These are phyloP conservation scores for Plasmodium billcollinsi DNA, from an alignment of 169 alveolate species.

Conservation along the genomic window DNA sequence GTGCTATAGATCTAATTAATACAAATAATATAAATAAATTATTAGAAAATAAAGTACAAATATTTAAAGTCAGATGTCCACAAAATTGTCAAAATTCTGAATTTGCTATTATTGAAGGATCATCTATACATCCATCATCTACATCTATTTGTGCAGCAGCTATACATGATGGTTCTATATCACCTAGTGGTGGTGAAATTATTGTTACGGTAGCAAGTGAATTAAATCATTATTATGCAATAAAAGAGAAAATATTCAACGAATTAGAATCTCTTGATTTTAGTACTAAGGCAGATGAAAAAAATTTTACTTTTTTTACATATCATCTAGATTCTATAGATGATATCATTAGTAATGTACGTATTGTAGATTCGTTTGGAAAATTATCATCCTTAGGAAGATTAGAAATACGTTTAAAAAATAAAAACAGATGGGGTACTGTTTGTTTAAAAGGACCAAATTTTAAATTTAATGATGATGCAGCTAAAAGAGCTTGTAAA, in stretches of 20 bases:
- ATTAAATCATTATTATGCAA: conserved; percentile 82
- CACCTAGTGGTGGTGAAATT: conserved; percentile 91
- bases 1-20: conserved; percentile 87
- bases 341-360: conserved; percentile 88
- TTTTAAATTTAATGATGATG: conserved; percentile 82
- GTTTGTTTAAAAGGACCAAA: conserved; percentile 87
- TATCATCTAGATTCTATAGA: conserved; percentile 88
- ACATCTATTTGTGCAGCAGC: conserved; percentile 92
- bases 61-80: conserved; percentile 89
- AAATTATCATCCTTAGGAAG: conserved; percentile 89
- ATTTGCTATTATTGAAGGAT: conserved; percentile 86
- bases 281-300: conserved; percentile 79
- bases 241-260: conserved; percentile 41
- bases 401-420: conserved; percentile 81
- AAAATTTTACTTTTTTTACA: conserved; percentile 78
- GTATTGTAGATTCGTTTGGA: conserved; percentile 92
- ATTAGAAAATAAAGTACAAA: conserved; percentile 76
- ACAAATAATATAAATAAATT: conserved; percentile 40
- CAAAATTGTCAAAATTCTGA: conserved; percentile 87
- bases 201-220: conserved; percentile 87
- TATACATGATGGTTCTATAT: conserved; percentile 88
- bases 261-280: conserved; percentile 78
- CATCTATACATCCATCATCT: conserved; percentile 90
- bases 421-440: conserved; percentile 82
- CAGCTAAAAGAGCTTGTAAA: conserved; percentile 90